Conservation (phyloP, 2,329 filamentous ascomycete species). For the Neofusicoccum umdonicola region DNA sequence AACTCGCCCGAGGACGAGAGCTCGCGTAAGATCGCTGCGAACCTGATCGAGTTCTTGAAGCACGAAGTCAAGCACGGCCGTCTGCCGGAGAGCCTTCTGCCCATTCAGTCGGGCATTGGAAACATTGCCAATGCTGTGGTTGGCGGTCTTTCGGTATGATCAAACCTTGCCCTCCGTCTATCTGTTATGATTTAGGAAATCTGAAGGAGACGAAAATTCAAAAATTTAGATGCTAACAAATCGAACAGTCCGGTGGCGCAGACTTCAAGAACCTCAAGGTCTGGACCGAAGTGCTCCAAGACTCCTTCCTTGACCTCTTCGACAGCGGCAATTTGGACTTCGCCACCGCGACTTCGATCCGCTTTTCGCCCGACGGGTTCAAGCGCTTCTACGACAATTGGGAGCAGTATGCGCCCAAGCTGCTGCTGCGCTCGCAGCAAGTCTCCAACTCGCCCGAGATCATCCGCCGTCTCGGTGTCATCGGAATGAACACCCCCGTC, state of each 20-base stretch:
- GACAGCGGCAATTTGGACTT: conserved; percentile 86
- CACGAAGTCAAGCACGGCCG: conserved; percentile 79
- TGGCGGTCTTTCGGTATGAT: conserved; percentile 64
- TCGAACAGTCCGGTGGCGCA: conserved; percentile 55
- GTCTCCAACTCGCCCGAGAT: conserved; percentile 89
- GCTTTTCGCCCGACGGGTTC: conserved; percentile 89
- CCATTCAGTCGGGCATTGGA: conserved; percentile 83
- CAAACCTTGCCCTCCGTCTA: not conserved
- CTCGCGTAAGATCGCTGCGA: conserved; percentile 69
- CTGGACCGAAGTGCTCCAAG: conserved; percentile 91
- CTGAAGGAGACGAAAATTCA: not conserved
- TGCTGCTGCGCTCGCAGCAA: conserved; percentile 82
- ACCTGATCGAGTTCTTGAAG: conserved; percentile 82
- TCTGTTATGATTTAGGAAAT: not conserved
- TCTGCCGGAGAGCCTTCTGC: conserved; percentile 72
- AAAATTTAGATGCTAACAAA: conserved; percentile 7
- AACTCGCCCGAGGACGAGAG: conserved; percentile 74
- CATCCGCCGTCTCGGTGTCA: conserved; percentile 80
- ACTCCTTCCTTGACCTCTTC: conserved; percentile 90
- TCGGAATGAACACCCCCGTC: conserved; percentile 93
- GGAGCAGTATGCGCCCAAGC: conserved; percentile 75
- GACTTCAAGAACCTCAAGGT: conserved; percentile 87
- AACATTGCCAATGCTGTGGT: conserved; percentile 93
- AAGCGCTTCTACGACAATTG: conserved; percentile 86
- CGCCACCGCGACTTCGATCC: conserved; percentile 83